A percentile compares a stretch with the other conserved stretches of the same genome.
Conservation (phyloP, 2,329 filamentous ascomycete genomes). For the Exserohilum turcica region DNA sequence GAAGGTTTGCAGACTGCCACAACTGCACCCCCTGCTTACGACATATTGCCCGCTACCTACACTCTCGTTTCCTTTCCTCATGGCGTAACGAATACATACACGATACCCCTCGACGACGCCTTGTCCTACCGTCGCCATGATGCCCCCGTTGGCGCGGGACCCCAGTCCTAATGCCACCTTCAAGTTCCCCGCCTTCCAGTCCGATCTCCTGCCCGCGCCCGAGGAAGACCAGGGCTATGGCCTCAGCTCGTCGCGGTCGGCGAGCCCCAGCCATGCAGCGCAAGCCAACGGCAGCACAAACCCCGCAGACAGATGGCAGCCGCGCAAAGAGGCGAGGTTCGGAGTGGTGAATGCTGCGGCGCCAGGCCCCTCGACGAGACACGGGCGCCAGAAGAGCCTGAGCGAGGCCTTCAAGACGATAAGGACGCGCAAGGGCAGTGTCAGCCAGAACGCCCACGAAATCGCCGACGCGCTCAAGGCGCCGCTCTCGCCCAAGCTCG, state of each 20-base stretch:
- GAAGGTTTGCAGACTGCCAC: background rate
- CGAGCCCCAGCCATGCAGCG: slow-evolving; percentile 36
- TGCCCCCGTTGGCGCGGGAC: slow-evolving; percentile 36
- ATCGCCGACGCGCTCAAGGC: slow-evolving; percentile 89
- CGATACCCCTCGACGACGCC: slow-evolving; percentile 18
- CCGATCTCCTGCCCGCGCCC: slow-evolving; percentile 48
- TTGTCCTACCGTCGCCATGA: slow-evolving; percentile 32
- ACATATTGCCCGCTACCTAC: background rate
- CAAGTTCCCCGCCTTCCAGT: slow-evolving; percentile 54
- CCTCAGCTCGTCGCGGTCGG: slow-evolving; percentile 40
- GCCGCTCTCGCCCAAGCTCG: slow-evolving; percentile 83
- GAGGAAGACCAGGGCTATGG: slow-evolving; percentile 42
- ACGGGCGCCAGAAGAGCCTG: slow-evolving; percentile 82
- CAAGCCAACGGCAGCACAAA: slow-evolving; percentile 39
- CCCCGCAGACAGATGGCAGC: slow-evolving; percentile 64
- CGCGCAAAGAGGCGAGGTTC: slow-evolving; percentile 59
- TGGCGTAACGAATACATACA: slow-evolving; percentile 37
- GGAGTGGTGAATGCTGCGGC: slow-evolving; percentile 50
- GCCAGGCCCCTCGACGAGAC: slow-evolving; percentile 49
- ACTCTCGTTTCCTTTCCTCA: slow-evolving; percentile 23
- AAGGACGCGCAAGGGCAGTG: slow-evolving; percentile 77
- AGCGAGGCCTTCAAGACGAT: slow-evolving; percentile 87
- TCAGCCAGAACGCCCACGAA: slow-evolving; percentile 91
- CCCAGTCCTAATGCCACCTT: slow-evolving; percentile 45
- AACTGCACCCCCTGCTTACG: slow-evolving; percentile 7